Evolutionary conservation across 2,329 filamentous ascomycete genomes (phyloP), one percentile per base, ranked within the genome.

Genomic region (Ophiobolus disseminans): DNA sequence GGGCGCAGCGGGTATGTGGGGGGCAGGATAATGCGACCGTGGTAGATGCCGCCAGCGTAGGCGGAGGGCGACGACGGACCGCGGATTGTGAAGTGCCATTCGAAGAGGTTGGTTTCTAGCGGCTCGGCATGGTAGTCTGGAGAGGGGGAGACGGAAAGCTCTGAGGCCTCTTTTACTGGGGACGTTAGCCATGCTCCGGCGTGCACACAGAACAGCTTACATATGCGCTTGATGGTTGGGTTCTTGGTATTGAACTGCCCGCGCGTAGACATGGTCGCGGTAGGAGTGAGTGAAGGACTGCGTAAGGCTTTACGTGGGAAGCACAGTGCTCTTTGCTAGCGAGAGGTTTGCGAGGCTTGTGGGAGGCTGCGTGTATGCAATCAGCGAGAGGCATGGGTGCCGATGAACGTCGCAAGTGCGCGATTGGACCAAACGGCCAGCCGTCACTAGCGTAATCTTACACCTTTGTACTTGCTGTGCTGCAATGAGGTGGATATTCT

Each of bases 11-110:
- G 94, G 74, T 99, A 99, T 1, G 88, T 85, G 0, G 91, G 84
- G 1, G 94, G 94, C 1, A 99, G 85, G 30, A 92, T 83, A 71
- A 99, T 97, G 67, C 93, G 91, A 48, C 94, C 94, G 75, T 99
- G 94, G 78, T 97, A 99, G 66, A 97, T 84, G 38, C 94, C 94
- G 23, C 81, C 78, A 35, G 85, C 84, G 76, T 92, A 97, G 28
- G 87, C 84, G 0, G 91, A 92, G 14, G 83, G 82, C 23, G 84
- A 80, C 0, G 93, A 93, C 0, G 93, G 92, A 0, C 94, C 94
- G 41, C 88, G 86, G n/a, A 99, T 81, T 0, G 94, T 99, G 76
- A 97, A 99, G 78, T 99, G 94, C 94, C 94, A 99, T 76, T 97
- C 92, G 76, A 96, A 96, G 44, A 99, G 86, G 75, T 97, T 91